A percentile compares a stretch with the other conserved stretches of the same genome.
These are phyloP conservation scores for Pseudogymnoascus sp. DNA, from an alignment of 2,329 filamentous ascomycete species.

Conservation along the genomic window DNA sequence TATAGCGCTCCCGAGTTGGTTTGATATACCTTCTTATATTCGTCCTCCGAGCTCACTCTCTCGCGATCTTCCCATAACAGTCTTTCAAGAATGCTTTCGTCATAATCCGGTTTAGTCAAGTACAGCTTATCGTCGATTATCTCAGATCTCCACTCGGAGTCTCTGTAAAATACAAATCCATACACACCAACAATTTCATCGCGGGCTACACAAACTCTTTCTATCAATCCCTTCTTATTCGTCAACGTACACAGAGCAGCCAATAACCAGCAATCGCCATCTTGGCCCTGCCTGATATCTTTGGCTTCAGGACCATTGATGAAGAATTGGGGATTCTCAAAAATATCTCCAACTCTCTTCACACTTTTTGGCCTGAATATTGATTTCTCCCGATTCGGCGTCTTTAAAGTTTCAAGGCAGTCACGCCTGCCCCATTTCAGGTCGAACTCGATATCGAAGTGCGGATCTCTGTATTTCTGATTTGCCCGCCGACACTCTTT, in stretches of 20 bases:
- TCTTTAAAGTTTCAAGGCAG: conserved; percentile 34
- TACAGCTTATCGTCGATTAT: conserved; percentile 90
- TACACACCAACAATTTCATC: conserved; percentile 73
- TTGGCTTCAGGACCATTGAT: conserved; percentile 69
- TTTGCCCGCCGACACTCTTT: conserved; percentile 66
- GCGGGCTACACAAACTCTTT: conserved; percentile 66
- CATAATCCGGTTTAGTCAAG: conserved; percentile 72
- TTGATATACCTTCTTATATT: conserved; percentile 61
- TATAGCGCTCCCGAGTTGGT: conserved; percentile 69
- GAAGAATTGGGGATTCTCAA: conserved; percentile 68
- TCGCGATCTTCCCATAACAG: conserved; percentile 68
- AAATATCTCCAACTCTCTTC: conserved; percentile 68
- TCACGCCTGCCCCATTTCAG: conserved; percentile 50
- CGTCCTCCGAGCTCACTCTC: conserved; percentile 60
- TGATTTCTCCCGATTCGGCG: conserved; percentile 10
- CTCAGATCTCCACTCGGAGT: conserved; percentile 86
- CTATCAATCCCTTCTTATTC: conserved; percentile 62
- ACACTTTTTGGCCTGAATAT: conserved; percentile 55
- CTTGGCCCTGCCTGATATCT: conserved; percentile 69
- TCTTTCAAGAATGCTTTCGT: conserved; percentile 67
- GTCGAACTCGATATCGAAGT: conserved; percentile 77
- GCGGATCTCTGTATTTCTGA: conserved; percentile 76
- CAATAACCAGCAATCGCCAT: conserved; percentile 83
- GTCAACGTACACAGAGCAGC: conserved; percentile 69
- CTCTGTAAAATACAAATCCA: conserved; percentile 80